A percentile compares a stretch with the other conserved stretches of the same genome.
Conservation (phyloP, 78 protist genomes). For the Monosiga brevicollis region DNA sequence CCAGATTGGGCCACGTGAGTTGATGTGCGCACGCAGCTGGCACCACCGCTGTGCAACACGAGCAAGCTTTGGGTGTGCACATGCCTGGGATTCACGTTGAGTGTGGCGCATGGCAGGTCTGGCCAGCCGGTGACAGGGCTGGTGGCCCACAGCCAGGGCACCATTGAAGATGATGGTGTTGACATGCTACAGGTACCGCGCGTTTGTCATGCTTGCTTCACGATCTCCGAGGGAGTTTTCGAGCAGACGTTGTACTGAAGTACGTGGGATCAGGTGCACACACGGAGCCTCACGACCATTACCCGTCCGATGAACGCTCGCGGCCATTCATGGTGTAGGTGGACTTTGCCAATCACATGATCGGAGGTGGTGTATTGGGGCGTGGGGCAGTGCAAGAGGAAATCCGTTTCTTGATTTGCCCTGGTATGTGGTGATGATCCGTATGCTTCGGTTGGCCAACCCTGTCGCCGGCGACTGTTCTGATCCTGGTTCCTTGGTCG, state of each 20-base stretch:
- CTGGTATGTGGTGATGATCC: background rate
- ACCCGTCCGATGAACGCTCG: background rate
- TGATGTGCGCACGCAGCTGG: too few species aligned
- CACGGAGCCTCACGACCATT: background rate
- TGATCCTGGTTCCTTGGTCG: background rate
- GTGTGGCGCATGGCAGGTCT: too few species aligned
- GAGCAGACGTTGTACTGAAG: background rate
- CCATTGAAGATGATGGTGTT: constrained; percentile 16
- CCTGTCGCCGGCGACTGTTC: background rate
- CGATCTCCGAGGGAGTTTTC: too few species aligned
- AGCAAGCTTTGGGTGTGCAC: too few species aligned
- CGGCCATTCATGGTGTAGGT: constrained; percentile 8
- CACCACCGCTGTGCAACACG: too few species aligned
- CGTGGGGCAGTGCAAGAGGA: constrained; percentile 67
- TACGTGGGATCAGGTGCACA: background rate
- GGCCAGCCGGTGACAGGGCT: too few species aligned
- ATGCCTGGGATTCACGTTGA: too few species aligned
- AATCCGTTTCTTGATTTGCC: constrained; percentile 36
- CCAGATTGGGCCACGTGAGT: too few species aligned
- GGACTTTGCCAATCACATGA: constrained; percentile 56
- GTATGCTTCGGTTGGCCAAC: background rate
- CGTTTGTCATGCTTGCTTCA: too few species aligned
- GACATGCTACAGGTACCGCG: background rate
- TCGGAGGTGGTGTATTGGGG: constrained; percentile 59
- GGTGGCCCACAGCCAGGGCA: too few species aligned